Conservation (phyloP, 805 yeast genomes). For the Wickerhamiella spandovensis region DNA sequence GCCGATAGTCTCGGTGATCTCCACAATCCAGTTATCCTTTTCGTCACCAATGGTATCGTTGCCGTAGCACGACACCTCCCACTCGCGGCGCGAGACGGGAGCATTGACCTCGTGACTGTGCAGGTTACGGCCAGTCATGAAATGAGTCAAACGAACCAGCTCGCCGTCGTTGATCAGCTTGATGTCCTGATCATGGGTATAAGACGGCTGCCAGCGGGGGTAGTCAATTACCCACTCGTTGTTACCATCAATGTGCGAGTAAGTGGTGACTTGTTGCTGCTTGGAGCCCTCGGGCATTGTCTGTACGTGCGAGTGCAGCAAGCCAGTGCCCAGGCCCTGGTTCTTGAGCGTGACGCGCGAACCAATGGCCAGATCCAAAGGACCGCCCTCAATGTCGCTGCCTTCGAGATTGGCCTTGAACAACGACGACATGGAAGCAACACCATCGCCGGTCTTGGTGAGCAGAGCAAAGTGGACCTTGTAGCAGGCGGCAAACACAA, state of each 20-base stretch:
- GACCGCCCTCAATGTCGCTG: slow-evolving; percentile 55
- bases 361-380: slow-evolving; percentile 59
- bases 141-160: slow-evolving; percentile 64
- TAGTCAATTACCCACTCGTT: slow-evolving; percentile 72
- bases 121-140: slow-evolving; percentile 63
- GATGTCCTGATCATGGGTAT: slow-evolving; percentile 28
- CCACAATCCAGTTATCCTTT: slow-evolving; percentile 88
- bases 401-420: slow-evolving; percentile 90
- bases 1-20: slow-evolving; percentile 45
- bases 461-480: slow-evolving; percentile 77
- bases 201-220: slow-evolving; percentile 24
- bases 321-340: slow-evolving; percentile 59
- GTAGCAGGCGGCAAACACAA: slow-evolving; percentile 79
- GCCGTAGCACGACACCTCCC: slow-evolving; percentile 90
- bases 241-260: slow-evolving; percentile 44
- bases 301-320: slow-evolving; percentile 66
- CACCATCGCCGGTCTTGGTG: slow-evolving; percentile 88
- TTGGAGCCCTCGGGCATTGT: slow-evolving; percentile 51
- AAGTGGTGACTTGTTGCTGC: slow-evolving; percentile 70
- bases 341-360: slow-evolving; percentile 71
- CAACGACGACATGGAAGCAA: slow-evolving; percentile 82
- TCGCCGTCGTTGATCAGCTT: slow-evolving; percentile 49
- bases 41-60: slow-evolving; percentile 57
- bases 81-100: slow-evolving; percentile 81
- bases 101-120: slow-evolving; percentile 95